A percentile compares a stretch with the other conserved stretches of the same genome.
Evolutionary conservation across 1,139 yeast genomes (phyloP).

Genomic region (Pneumocystis oryctolagi): DNA sequence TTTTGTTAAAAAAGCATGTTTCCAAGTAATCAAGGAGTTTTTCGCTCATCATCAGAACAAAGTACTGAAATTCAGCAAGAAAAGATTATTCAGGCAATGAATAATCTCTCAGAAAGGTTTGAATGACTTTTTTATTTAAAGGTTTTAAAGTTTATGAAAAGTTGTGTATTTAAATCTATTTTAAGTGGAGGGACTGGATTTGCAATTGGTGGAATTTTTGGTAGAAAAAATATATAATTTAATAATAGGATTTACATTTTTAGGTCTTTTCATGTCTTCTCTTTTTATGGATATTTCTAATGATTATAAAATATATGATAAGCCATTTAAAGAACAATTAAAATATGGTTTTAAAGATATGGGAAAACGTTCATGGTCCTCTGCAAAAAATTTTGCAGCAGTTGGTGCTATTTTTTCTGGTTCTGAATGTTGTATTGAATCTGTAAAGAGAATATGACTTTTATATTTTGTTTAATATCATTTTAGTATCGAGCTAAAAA

Average conservation of each 20-base stretch:
- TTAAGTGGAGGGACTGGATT: slow-evolving; percentile 93
- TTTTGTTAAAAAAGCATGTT: neutral
- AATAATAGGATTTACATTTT: slow-evolving; percentile 19
- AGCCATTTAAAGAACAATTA: slow-evolving; percentile 89
- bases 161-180: slow-evolving; percentile 81
- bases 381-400: slow-evolving; percentile 89
- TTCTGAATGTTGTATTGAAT: slow-evolving; percentile 81
- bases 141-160: neutral
- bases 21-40: neutral
- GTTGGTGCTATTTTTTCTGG: slow-evolving; percentile 91
- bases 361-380: slow-evolving; percentile 71
- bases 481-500: slow-evolving; percentile 54
- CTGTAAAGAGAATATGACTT: slow-evolving; percentile 12
- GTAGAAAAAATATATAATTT: neutral
- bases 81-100: neutral
- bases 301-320: slow-evolving; percentile 41
- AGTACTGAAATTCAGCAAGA: neutral
- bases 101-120: neutral
- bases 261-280: slow-evolving; percentile 93
- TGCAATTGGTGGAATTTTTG: slow-evolving; percentile 70
- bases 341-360: slow-evolving; percentile 80
- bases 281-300: slow-evolving; percentile 31
- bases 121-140: neutral
- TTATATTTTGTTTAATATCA: neutral
- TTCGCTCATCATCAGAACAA: neutral